These are phyloP conservation scores for Pedinophyceae sp. DNA, from an alignment of 139 green algal species.

Conservation along the genomic window DNA sequence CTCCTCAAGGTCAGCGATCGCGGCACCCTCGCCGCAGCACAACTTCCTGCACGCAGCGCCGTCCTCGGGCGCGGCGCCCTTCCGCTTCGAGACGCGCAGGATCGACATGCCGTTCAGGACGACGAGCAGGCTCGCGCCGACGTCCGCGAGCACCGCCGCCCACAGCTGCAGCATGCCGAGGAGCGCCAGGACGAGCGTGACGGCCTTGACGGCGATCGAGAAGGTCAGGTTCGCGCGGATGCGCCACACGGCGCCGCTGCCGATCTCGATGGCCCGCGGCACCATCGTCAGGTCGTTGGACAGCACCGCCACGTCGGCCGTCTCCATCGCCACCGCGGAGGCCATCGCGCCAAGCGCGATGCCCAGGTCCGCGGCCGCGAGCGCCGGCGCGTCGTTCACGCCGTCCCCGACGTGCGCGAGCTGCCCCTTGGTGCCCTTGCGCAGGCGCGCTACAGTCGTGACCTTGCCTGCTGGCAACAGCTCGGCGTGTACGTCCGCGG, in stretches of 20 bases:
- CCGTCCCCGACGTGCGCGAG: no score
- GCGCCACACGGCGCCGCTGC: conserved; percentile 10
- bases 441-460: not conserved
- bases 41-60: no score
- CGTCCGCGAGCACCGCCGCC: conserved; percentile 41
- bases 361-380: conserved; percentile 24
- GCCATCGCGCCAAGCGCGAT: not conserved
- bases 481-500: not conserved
- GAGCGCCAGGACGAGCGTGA: conserved; percentile 20
- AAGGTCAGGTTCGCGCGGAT: conserved; percentile 37
- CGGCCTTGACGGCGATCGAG: conserved; percentile 26
- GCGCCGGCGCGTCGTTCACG: conserved; percentile 21
- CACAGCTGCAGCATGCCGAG: conserved; percentile 28
- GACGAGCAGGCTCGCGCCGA: conserved; percentile 34
- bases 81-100: no score
- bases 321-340: conserved; percentile 45
- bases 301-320: conserved; percentile 50
- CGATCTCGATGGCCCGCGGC: conserved; percentile 21
- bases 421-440: no score
- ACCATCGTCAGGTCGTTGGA: conserved; percentile 41
- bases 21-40: no score
- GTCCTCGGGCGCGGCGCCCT: no score
- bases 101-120: conserved; percentile 30
- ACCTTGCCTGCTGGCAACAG: conserved; percentile 5
- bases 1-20: no score